Base-by-base conservation (phyloP, 2,329 filamentous ascomycete species). In the Pseudogymnoascus sp. region DNA sequence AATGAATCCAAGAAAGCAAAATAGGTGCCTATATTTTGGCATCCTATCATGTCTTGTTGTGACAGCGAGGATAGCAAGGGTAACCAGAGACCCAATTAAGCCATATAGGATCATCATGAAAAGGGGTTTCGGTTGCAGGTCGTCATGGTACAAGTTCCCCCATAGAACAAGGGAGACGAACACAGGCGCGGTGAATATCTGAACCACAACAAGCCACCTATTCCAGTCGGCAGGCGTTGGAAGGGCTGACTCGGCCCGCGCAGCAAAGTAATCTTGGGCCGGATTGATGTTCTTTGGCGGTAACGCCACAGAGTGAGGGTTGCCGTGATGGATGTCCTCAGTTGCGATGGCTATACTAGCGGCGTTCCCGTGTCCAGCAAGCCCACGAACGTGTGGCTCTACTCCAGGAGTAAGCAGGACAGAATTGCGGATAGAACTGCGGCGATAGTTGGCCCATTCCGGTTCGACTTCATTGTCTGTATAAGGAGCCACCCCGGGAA, bases 1-100 rank as follows among this genome's bases (percentile, higher is more conserved):
- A 7, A 89, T 79, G 72, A 99, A 99, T 5, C 95, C 94, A 37
- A 95, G 78, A 70, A 96, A 91, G 72, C 92, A 96, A 53, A 97
- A 81, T 23, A 93, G 72, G 59, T 87, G 88, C 64, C 92, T 88
- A 74, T 90, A 90, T 66, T 82, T 84, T 0, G 90, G 89, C 31
- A 87, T 86, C 35, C 81, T 82, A 60, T 84, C 79, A 6, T 87
- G 81, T 0, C 82, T 84, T 0, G 92, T 95, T 18, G 86, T 86
- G 3, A 85, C 65, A 2, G 95, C 77, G 11, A 97, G 77, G 2
- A 88, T 72, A 0, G 77, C 81, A 47, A 97, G 80, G 47, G 89
- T 77, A 21, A 88, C 72, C 1, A 90, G 75, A 0, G 92, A 96
- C 21, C 76, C 78, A 2, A 92, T 71, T 0, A 97, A 80, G 14